Base-by-base conservation (phyloP, 2,329 filamentous ascomycete genomes). In the Pseudogymnoascus pannorum region DNA sequence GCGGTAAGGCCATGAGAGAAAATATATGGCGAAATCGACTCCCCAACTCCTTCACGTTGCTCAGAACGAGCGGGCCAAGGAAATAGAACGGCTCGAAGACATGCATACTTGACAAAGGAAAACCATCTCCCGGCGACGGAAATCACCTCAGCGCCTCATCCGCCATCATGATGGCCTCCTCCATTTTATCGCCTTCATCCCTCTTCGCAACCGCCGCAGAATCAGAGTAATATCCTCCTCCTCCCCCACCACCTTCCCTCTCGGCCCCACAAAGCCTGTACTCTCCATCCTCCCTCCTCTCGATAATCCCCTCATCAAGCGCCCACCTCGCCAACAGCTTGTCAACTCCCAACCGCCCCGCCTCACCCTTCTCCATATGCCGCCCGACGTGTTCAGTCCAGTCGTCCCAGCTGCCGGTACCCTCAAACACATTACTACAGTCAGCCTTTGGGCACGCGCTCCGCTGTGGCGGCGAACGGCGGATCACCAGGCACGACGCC, bases 351-450 rank as follows among this genome's bases (percentile, higher is more conserved):
- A 87, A 75, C 22, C 76, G 73, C 22, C 76, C 75, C 3, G 81
- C 84, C 64, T 87, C 84, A 5, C 83, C 83, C 66, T 87, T 87
- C 73, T 97, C 92, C 79, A 96, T 88, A 72, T 97, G 93, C 54
- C 88, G 81, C 1, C 92, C 92, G 0, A 97, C 87, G 72, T 97
- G 93, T 72, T 97, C 93, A 63, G 94, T 94, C 76, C 92, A 89
- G 67, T 91, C 86, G 62, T 96, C 91, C 93, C 93, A 97, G 7
- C 87, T 88, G 2, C 81, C 82, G 1, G 80, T 76, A 0, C 91
- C 92, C 61, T 85, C 80, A 69, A 96, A 97, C 0, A 79, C 74
- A 58, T 81, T 81, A 9, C 81, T 77, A 70, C 93, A 97, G 67
- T 91, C 90, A 0, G 80, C 77, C 67, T 85, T 86, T 0, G 85